Evolutionary conservation across 306 rosid species (phyloP).

Genomic region (Casuarina cunninghamiana): DNA sequence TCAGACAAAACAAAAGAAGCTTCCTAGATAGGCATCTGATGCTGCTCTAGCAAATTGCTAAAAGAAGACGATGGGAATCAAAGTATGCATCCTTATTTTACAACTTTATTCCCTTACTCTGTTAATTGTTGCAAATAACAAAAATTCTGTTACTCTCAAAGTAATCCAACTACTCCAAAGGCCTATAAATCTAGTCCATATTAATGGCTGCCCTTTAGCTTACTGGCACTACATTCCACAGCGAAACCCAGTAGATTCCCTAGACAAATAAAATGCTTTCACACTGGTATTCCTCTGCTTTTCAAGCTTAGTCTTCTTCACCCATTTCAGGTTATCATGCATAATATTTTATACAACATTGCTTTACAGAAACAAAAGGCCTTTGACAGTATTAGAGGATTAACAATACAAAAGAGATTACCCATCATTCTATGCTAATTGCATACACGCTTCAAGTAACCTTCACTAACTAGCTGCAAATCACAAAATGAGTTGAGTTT

Average conservation of each 20-base stretch:
- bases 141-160: not conserved
- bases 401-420: not conserved
- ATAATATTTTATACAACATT: not conserved
- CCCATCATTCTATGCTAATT: not conserved
- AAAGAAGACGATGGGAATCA: too few species aligned
- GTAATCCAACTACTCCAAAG: too few species aligned
- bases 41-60: not conserved
- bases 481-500: not conserved
- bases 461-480: not conserved
- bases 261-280: not conserved
- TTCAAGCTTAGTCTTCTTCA: not conserved
- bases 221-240: too few species aligned
- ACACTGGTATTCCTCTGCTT: not conserved
- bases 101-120: too few species aligned
- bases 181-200: too few species aligned
- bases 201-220: too few species aligned
- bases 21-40: not conserved
- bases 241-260: too few species aligned
- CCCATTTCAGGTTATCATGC: not conserved
- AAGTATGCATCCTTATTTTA: too few species aligned
- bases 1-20: not conserved
- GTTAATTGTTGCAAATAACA: not conserved
- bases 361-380: too few species aligned
- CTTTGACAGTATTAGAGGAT: not conserved
- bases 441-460: not conserved